Evolutionary conservation across 371 early-diverging fungal species (phyloP).

Genomic region (Sporodiniella umbellata): DNA sequence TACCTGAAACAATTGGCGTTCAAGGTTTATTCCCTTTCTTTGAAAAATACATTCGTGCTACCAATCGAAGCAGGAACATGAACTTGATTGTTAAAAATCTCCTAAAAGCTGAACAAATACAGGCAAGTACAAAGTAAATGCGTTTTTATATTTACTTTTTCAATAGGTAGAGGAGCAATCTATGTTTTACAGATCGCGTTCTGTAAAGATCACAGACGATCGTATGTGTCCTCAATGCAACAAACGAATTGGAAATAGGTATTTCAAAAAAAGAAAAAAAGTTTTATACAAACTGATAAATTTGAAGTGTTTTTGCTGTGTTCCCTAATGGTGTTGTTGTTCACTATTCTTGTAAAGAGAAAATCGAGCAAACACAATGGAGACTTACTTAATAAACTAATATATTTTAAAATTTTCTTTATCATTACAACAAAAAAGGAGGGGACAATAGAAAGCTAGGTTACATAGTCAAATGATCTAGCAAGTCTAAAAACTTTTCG

Average conservation of each 20-base stretch:
- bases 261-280: not conserved
- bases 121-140: constrained; percentile 37
- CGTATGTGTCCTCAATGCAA: constrained; percentile 80
- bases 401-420: constrained; percentile 5
- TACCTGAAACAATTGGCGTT: constrained; percentile 56
- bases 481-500: not conserved
- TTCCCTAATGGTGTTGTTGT: constrained; percentile 74
- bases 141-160: not conserved
- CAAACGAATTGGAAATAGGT: constrained; percentile 78
- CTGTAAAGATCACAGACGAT: constrained; percentile 74
- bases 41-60: constrained; percentile 66
- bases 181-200: constrained; percentile 58
- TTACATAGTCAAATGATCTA: not conserved
- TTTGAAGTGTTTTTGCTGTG: constrained; percentile 66
- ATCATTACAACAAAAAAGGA: constrained; percentile 2
- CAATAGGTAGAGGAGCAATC: constrained; percentile 67
- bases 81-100: constrained; percentile 68
- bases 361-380: constrained; percentile 53
- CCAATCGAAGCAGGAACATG: constrained; percentile 62
- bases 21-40: constrained; percentile 62
- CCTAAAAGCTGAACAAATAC: constrained; percentile 65
- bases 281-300: not conserved
- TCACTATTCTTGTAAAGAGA: constrained; percentile 77
- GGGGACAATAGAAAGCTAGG: not conserved
- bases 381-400: constrained; percentile 25